phyloP scores from a whole-genome alignment of 768 basidiomycete species.

The Gautieria morchelliformis region DNA sequence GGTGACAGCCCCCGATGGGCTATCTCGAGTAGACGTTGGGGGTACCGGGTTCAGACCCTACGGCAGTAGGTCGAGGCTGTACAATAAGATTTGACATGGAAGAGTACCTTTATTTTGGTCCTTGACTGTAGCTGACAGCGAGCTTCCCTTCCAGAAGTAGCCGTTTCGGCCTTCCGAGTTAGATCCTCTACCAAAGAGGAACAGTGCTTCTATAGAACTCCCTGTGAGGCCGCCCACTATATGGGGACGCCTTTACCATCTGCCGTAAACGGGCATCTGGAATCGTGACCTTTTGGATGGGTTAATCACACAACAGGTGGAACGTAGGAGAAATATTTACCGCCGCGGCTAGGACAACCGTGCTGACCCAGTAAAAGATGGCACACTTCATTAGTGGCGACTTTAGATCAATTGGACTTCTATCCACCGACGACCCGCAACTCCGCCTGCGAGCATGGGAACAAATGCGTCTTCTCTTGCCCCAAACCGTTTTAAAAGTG shows the following conservation, averaged over 20 bases:
- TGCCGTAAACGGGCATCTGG: neutral
- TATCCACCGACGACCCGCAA: neutral
- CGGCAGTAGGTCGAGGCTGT: too few species aligned
- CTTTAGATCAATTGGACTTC: neutral
- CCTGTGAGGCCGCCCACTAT: neutral
- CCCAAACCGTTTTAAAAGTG: neutral
- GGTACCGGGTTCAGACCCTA: too few species aligned
- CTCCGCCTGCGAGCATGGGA: conserved; percentile 1
- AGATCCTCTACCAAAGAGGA: neutral
- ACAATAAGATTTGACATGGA: neutral
- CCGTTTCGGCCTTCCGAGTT: neutral
- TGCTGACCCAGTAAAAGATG: conserved; percentile 6
- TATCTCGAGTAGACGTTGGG: neutral
- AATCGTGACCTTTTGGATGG: neutral
- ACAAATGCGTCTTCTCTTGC: conserved; percentile 5
- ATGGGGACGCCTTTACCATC: neutral
- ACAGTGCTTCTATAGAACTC: neutral
- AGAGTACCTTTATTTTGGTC: neutral
- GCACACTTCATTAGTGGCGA: neutral
- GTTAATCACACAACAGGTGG: neutral
- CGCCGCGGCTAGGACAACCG: neutral
- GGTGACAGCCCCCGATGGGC: neutral
- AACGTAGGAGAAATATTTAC: neutral
- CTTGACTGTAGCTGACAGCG: neutral
- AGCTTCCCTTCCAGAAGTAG: neutral